Base-by-base conservation (phyloP, 2,329 filamentous ascomycete species). In the Cercospora sojina region DNA sequence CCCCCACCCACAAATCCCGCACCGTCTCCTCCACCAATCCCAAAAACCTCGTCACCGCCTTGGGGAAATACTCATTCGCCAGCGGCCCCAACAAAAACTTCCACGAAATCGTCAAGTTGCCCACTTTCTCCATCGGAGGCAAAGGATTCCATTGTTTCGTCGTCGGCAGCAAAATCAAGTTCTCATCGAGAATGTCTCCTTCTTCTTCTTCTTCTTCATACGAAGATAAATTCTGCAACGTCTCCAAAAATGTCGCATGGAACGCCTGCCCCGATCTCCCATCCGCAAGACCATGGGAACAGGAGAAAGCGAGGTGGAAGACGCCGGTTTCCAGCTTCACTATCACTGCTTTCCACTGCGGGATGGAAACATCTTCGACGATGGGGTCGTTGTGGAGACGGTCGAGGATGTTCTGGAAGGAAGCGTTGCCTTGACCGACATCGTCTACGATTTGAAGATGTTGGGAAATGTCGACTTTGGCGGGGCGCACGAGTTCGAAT, bases 251-350 rank as follows among this genome's bases (percentile, higher is more conserved):
- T 0, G 79, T 76, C 3, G 71, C 73, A 64, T 84, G 82, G 64
- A 85, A 83, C 4, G 78, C 71, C 0, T 77, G 60, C 5, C 80
- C 81, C 0, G 78, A 79, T 41, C 76, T 77, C 0, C 82, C 83
- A 67, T 84, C 83, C 7, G 79, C 80, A 3, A 81, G 73, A 1
- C 75, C 72, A 71, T 84, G 83, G 0, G 81, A 83, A 70, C 74
- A 83, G 0, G 76, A 72, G 61, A 83, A 83, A 0, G 77, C 74
- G 6, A 82, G 47, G 6, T 64, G 59, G 9, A 73, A 69, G n/a
- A n/a, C n/a, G 1, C 47, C 47, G 3, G 29, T 41, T 25, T 25
- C n/a, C 23, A 16, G 35, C 25, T 25, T 53, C 16, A 53, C 25
- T 8, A 32, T 18, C 16, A 25, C 20, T 12, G 38, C 75, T 43